Percentiles rank a stretch among this genome's conserved stretches.
phyloP scores from a whole-genome alignment of 2,329 filamentous ascomycete genomes.

The Apiospora hydei region DNA sequence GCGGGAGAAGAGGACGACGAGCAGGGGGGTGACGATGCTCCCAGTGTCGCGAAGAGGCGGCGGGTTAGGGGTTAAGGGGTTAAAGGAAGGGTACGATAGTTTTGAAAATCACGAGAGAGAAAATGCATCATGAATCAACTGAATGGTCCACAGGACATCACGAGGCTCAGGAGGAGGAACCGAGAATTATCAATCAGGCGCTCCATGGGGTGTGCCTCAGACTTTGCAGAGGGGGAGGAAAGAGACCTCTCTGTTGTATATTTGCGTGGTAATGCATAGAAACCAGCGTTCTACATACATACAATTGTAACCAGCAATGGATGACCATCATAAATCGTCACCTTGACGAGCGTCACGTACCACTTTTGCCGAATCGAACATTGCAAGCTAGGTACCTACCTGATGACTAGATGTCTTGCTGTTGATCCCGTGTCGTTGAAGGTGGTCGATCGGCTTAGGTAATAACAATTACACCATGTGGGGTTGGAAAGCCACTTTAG shows the following conservation, averaged over 20 bases:
- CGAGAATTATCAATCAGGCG: not conserved
- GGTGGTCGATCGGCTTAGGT: not conserved
- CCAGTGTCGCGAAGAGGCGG: conserved; percentile 41
- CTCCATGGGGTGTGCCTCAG: not conserved
- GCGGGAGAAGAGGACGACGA: conserved; percentile 58
- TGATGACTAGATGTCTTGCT: not conserved
- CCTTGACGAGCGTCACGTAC: not conserved
- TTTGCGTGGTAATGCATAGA: conserved; percentile 13
- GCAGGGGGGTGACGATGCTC: conserved; percentile 48
- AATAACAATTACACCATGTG: not conserved
- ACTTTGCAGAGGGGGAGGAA: not conserved
- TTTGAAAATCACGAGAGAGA: not conserved
- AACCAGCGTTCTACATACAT: not conserved
- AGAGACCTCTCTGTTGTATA: conserved; percentile 5
- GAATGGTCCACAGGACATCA: not conserved
- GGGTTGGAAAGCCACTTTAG: conserved; percentile 5
- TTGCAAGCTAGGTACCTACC: not conserved
- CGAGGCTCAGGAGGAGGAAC: not conserved
- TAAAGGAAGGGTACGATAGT: not conserved
- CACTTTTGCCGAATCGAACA: not conserved
- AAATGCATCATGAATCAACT: not conserved
- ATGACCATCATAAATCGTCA: not conserved
- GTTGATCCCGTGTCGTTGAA: not conserved
- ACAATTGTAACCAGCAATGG: not conserved
- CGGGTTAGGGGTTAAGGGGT: conserved; percentile 39